A percentile compares a stretch with the other conserved stretches of the same genome.
phyloP scores from a whole-genome alignment of 192 early-diverging fungal genomes.

The Hyaloraphidium curvatum region DNA sequence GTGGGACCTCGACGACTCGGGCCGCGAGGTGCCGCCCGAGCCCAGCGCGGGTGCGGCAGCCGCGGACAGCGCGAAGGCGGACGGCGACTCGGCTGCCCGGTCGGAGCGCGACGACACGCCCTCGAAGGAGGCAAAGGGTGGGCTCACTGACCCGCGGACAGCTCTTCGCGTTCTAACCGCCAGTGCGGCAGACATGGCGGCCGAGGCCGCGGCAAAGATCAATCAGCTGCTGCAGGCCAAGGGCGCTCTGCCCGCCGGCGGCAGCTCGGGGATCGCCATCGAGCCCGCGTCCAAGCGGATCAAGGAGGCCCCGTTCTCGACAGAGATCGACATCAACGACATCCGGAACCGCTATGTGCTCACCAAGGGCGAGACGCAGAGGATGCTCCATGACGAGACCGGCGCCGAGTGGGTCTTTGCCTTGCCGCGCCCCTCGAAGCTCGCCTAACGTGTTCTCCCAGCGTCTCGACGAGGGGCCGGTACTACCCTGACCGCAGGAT shows the following conservation, averaged over 20 bases:
- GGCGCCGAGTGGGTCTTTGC: constrained; percentile 35
- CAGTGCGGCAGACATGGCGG: too few relatives aligned
- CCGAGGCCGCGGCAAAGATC: constrained; percentile 27
- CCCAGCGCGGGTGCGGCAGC: too few relatives aligned
- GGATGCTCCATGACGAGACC: constrained; percentile 52
- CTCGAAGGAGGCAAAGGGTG: too few relatives aligned
- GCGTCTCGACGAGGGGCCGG: constrained; percentile 64
- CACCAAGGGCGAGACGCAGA: constrained; percentile 57
- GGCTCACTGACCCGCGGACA: too few relatives aligned
- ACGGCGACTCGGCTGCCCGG: too few relatives aligned
- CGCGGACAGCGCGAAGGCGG: too few relatives aligned
- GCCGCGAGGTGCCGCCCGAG: too few relatives aligned
- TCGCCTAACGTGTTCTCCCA: constrained; percentile 1
- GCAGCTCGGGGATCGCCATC: neutral
- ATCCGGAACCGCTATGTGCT: constrained; percentile 58
- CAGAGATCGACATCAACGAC: constrained; percentile 63
- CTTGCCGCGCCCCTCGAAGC: neutral
- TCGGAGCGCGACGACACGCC: too few relatives aligned
- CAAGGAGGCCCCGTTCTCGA: constrained; percentile 24
- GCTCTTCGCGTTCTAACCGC: too few relatives aligned
- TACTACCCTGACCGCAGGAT: constrained; percentile 51
- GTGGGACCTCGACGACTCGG: too few relatives aligned
- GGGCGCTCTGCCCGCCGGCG: constrained; percentile 19
- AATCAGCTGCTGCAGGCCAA: constrained; percentile 30
- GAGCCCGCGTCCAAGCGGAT: constrained; percentile 11